phyloP scores from a whole-genome alignment of 495 filamentous ascomycete genomes.

The Copromyces sp. region DNA sequence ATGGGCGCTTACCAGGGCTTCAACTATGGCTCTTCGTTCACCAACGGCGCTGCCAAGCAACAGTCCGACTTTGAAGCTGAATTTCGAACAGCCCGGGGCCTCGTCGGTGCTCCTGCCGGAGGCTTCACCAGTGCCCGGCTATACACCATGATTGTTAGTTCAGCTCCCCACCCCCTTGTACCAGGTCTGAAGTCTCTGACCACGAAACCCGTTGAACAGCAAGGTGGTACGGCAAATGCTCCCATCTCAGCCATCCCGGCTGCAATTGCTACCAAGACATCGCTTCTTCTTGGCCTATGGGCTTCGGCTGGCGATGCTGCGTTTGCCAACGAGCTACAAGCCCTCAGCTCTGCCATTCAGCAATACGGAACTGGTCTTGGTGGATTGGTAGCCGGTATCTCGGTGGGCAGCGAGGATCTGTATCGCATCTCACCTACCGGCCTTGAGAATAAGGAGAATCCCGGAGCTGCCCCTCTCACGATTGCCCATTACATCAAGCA shows the following conservation, averaged over 20 bases:
- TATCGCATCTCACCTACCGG: slow-evolving; percentile 64
- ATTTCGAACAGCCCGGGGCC: slow-evolving; percentile 59
- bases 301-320: slow-evolving; percentile 53
- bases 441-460: slow-evolving; percentile 28
- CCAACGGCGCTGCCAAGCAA: slow-evolving; percentile 49
- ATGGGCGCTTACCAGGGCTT: slow-evolving; percentile 53
- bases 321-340: slow-evolving; percentile 58
- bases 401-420: slow-evolving; percentile 82
- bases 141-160: slow-evolving; percentile 39
- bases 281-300: slow-evolving; percentile 72
- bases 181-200: neutral
- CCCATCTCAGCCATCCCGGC: slow-evolving; percentile 64
- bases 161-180: neutral
- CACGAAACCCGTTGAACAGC: slow-evolving; percentile 15
- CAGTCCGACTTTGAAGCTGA: slow-evolving; percentile 58
- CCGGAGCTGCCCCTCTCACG: slow-evolving; percentile 45
- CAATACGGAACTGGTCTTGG: slow-evolving; percentile 53
- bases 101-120: slow-evolving; percentile 52
- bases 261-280: slow-evolving; percentile 62
- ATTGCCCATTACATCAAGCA: slow-evolving; percentile 58
- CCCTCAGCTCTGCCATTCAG: slow-evolving; percentile 52
- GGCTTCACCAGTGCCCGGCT: slow-evolving; percentile 58
- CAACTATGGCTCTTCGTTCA: slow-evolving; percentile 64
- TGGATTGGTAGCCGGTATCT: slow-evolving; percentile 67
- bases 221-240: slow-evolving; percentile 43